Base-by-base conservation (phyloP, 1,284 basidiomycete genomes). In the Rhodotorula glutinis region DNA sequence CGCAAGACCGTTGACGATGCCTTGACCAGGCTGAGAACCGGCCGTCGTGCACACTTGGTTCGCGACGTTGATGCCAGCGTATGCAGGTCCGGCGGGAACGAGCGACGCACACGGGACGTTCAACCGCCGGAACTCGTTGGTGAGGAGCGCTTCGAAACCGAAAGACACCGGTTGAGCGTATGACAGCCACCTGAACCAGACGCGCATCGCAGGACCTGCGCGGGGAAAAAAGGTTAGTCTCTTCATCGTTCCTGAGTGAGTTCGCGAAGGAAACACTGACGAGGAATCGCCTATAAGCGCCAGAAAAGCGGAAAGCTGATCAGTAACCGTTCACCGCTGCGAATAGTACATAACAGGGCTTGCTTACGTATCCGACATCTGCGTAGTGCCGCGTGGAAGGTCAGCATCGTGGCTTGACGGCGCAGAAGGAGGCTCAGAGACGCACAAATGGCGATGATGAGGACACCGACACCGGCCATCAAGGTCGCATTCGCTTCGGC, bases 171-270 rank as follows among this genome's bases (percentile, higher is more conserved):
- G 82, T 70, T 83, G 78, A 61, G 83, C 73, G 67, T 82, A 83
- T 65, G 80, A 80, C 66, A 83, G 79, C 84, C 83, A 83, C 40
- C 79, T 75, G 55, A 78, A 78, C 81, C 81, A 82, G 44, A 65
- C 67, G 4, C 62, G 53, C 67, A 72, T 75, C 33, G 70, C 74
- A 16, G 63, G 74, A 19, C 78, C 75, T 14, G 79, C 79, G 62
- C 78, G 54, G 79, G 78, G 72, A 80, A 81, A 2, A 60, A 56
- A 30, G 25, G 49, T 51, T 13, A 51, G 49, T 7, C 5, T 4
- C 25, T 9, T 7, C 47, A 8, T 14, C n/a, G 21, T 44, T 44
- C 43, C 17, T 4, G 13, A 7, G 49, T 7, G 11, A 11, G 8
- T 9, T 13, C 17, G 11, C 25, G 13, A 11, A 23, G 25, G 46